Evolutionary conservation across 352 stramenopile genomes (phyloP).

Genomic region (Achlya hypogyna): DNA sequence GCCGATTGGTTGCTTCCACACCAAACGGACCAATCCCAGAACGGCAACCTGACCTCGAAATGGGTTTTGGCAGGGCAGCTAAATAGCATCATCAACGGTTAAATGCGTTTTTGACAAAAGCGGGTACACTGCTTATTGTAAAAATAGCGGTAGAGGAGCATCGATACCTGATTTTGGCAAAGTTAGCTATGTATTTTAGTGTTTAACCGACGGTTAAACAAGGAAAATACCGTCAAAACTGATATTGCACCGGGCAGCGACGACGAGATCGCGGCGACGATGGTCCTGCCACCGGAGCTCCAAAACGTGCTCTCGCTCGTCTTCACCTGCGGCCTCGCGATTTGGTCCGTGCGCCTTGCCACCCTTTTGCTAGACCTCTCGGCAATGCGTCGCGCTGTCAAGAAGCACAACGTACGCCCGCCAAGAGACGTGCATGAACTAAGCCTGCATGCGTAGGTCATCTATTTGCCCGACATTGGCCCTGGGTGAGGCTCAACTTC

Average conservation of each 20-base stretch:
- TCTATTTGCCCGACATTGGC: conserved; percentile 1
- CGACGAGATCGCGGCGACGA: not conserved
- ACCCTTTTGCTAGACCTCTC: not conserved
- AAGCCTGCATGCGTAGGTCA: not conserved
- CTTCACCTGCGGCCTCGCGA: not conserved
- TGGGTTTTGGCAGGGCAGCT: too few relatives aligned
- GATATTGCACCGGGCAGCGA: not conserved
- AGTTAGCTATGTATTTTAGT: too few relatives aligned
- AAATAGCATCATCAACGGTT: too few relatives aligned
- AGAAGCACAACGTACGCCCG: not conserved
- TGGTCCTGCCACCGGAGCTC: not conserved
- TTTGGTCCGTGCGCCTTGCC: not conserved
- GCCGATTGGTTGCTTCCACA: not conserved
- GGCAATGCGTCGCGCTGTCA: not conserved
- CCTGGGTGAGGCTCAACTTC: not conserved
- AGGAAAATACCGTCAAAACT: not conserved
- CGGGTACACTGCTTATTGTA: too few relatives aligned
- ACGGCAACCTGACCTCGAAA: too few relatives aligned
- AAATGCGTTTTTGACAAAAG: too few relatives aligned
- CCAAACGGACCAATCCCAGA: too few relatives aligned
- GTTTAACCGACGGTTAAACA: too few relatives aligned
- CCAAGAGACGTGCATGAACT: too few relatives aligned
- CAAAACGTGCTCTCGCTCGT: not conserved
- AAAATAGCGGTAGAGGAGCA: too few relatives aligned
- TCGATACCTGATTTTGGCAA: too few relatives aligned